Evolutionary conservation across 148 eudicot species (phyloP).

Genomic region (Pouteria glomerata): DNA sequence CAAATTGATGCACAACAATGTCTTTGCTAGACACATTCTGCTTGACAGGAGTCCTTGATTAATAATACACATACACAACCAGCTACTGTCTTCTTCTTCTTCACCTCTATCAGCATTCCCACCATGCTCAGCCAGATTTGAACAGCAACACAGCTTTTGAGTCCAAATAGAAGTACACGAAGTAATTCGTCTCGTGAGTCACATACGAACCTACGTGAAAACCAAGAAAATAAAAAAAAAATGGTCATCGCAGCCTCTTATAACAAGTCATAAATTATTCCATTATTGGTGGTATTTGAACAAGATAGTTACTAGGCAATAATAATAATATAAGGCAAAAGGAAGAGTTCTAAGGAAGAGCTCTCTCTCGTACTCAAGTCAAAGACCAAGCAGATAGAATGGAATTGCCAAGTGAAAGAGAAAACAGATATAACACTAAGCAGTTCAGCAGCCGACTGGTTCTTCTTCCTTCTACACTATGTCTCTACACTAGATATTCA

Average conservation of each 20-base stretch:
- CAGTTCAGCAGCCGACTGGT: neutral
- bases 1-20: conserved; percentile 2
- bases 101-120: neutral
- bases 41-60: neutral
- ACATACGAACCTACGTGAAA: conserved; percentile 74
- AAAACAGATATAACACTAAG: neutral
- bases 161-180: conserved; percentile 92
- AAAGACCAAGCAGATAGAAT: neutral
- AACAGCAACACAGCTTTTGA: conserved; percentile 81
- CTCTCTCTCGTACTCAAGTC: neutral
- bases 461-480: neutral
- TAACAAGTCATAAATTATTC: neutral
- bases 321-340: neutral
- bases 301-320: neutral
- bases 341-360: too few relatives aligned
- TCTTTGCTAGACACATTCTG: neutral
- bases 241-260: neutral
- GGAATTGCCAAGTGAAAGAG: neutral
- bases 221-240: neutral
- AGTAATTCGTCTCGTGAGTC: conserved; percentile 96
- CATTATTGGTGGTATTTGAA: too few relatives aligned
- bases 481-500: neutral
- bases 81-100: neutral
- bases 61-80: conserved; percentile 6
- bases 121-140: conserved; percentile 73